Conservation (phyloP, 2,329 filamentous ascomycete species). For the Fusarium sp. region DNA sequence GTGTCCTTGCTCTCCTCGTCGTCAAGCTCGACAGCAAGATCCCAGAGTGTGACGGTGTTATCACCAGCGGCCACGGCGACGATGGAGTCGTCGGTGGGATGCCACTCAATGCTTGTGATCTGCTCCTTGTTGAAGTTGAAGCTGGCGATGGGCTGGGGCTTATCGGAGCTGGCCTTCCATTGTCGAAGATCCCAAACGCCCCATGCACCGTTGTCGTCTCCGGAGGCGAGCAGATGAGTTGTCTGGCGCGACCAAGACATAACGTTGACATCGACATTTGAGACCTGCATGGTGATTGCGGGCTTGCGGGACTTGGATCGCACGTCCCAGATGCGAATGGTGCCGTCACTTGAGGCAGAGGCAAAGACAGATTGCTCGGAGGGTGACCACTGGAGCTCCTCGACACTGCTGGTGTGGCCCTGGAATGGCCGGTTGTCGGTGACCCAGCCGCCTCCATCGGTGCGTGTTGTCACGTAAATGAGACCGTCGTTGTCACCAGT, state of each 20-base stretch:
- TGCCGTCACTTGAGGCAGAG: conserved; percentile 92
- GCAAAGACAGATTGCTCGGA: conserved; percentile 93
- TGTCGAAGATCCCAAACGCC: conserved; percentile 95
- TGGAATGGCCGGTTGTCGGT: conserved; percentile 86
- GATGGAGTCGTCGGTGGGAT: conserved; percentile 96
- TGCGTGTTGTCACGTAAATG: conserved; percentile 88
- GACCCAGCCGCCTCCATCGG: conserved; percentile 87
- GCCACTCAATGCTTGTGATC: conserved; percentile 96
- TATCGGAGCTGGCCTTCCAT: conserved; percentile 76
- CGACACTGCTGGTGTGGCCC: conserved; percentile 85
- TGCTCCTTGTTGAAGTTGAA: conserved; percentile 98
- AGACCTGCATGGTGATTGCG: conserved; percentile 88
- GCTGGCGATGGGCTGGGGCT: conserved; percentile 85
- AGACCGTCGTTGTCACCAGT: conserved; percentile 91
- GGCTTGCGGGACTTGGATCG: conserved; percentile 88
- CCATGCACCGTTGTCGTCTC: conserved; percentile 93
- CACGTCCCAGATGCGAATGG: conserved; percentile 94
- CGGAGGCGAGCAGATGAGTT: conserved; percentile 87
- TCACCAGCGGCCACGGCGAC: conserved; percentile 92
- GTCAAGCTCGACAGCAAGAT: conserved; percentile 94
- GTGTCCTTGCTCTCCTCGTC: conserved; percentile 96
- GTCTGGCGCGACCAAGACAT: conserved; percentile 94
- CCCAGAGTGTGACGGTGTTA: conserved; percentile 95
- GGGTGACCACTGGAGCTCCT: conserved; percentile 97
- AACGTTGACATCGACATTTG: conserved; percentile 90